Percentiles rank a stretch among this genome's conserved stretches.
phyloP scores from a whole-genome alignment of 2,329 filamentous ascomycete species.

The Fonsecaea pedrosoi region DNA sequence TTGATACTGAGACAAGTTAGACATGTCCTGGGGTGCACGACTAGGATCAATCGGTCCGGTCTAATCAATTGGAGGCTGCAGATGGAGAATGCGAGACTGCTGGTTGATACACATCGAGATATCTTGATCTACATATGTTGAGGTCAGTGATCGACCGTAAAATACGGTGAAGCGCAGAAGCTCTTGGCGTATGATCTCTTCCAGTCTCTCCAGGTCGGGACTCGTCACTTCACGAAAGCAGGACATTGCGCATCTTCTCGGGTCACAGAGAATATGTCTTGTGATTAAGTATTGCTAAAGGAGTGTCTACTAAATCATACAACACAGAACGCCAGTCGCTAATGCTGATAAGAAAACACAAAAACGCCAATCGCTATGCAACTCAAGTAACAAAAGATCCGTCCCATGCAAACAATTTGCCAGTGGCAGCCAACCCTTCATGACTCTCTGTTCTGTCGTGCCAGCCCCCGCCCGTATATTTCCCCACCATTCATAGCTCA shows the following conservation, averaged over 20 bases:
- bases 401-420: constrained; percentile 2
- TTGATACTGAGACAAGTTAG: constrained; percentile 21
- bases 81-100: background rate
- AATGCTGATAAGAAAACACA: constrained; percentile 11
- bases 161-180: background rate
- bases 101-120: background rate
- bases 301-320: constrained; percentile 7
- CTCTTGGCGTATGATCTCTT: background rate
- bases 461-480: background rate
- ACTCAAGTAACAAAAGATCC: constrained; percentile 18
- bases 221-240: background rate
- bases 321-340: constrained; percentile 17
- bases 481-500: background rate
- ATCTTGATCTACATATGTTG: background rate
- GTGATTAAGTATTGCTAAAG: constrained; percentile 13
- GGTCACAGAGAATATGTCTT: background rate
- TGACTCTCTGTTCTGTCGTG: background rate
- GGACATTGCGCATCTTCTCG: background rate
- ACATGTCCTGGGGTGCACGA: background rate
- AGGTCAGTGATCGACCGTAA: background rate
- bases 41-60: background rate
- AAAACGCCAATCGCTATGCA: constrained; percentile 25
- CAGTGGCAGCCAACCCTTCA: background rate
- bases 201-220: background rate
- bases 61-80: background rate